Evolutionary conservation across 106 monocot species (phyloP).

Genomic region (Acanthochlamys bracteata): DNA sequence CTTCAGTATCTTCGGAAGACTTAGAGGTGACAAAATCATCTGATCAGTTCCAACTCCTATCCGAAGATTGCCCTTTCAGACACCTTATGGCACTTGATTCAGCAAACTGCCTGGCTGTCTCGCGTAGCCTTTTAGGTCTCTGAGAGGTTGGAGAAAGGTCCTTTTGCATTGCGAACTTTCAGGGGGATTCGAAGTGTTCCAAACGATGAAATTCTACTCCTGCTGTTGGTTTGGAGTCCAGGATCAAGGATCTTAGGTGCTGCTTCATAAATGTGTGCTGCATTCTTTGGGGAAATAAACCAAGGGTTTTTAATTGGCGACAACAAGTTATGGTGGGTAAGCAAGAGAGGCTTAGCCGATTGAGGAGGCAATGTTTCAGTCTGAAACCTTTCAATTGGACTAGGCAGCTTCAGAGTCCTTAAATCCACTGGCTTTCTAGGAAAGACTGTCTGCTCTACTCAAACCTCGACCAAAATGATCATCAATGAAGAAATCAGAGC

Average conservation of each 20-base stretch:
- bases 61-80: constrained; percentile 26
- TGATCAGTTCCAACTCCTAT: constrained; percentile 34
- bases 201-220: constrained; percentile 17
- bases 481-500: constrained; percentile 26
- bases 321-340: constrained; percentile 28
- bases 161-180: constrained; percentile 30
- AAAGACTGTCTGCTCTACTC: constrained; percentile 21
- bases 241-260: constrained; percentile 39
- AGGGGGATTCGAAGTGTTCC: constrained; percentile 24
- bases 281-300: constrained; percentile 25
- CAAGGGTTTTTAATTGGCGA: constrained; percentile 41
- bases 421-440: constrained; percentile 18
- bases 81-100: constrained; percentile 19
- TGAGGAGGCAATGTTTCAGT: constrained; percentile 35
- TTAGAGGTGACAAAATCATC: constrained; percentile 23
- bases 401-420: constrained; percentile 32
- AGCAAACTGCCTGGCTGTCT: constrained; percentile 20
- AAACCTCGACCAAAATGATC: constrained; percentile 19
- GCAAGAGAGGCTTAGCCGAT: constrained; percentile 21
- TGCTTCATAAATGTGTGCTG: constrained; percentile 44
- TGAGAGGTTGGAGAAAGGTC: constrained; percentile 16
- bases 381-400: constrained; percentile 44
- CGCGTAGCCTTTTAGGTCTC: constrained; percentile 26
- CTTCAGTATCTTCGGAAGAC: constrained; percentile 20
- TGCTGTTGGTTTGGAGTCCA: constrained; percentile 23